phyloP scores from a whole-genome alignment of 2,329 filamentous ascomycete genomes.

The Colletotrichum graminicola region DNA sequence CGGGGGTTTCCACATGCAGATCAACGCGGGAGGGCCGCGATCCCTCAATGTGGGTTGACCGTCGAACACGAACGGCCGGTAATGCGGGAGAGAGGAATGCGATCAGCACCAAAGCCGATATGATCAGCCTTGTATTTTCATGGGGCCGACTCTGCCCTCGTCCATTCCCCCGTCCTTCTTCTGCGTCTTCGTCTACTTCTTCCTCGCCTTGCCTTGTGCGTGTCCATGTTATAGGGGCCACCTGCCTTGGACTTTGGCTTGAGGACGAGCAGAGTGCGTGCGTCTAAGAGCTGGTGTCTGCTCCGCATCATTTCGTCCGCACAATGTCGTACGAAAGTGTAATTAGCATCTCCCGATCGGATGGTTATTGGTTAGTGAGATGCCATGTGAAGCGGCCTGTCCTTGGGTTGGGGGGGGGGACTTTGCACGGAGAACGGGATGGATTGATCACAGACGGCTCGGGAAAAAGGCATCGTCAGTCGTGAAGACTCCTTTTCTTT shows the following conservation, averaged over 20 bases:
- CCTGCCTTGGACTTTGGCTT: not conserved
- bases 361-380: not conserved
- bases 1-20: conserved; percentile 23
- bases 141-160: not conserved
- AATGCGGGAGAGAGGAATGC: not conserved
- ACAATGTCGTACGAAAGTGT: not conserved
- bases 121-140: not conserved
- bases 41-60: conserved; percentile 15
- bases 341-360: not conserved
- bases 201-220: not conserved
- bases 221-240: not conserved
- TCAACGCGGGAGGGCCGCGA: conserved; percentile 22
- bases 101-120: not conserved
- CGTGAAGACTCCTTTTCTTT: not conserved
- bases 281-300: not conserved
- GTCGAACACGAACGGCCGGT: not conserved
- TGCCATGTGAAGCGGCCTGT: not conserved
- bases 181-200: not conserved
- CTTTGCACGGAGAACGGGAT: not conserved
- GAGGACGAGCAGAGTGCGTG: not conserved
- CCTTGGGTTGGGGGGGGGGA: not conserved
- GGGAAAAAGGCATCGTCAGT: not conserved
- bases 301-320: not conserved
- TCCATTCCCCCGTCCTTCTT: not conserved
- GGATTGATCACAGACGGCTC: no score